Base-by-base conservation (phyloP, 2,329 filamentous ascomycete genomes). In the Cordyceps pruinosa region DNA sequence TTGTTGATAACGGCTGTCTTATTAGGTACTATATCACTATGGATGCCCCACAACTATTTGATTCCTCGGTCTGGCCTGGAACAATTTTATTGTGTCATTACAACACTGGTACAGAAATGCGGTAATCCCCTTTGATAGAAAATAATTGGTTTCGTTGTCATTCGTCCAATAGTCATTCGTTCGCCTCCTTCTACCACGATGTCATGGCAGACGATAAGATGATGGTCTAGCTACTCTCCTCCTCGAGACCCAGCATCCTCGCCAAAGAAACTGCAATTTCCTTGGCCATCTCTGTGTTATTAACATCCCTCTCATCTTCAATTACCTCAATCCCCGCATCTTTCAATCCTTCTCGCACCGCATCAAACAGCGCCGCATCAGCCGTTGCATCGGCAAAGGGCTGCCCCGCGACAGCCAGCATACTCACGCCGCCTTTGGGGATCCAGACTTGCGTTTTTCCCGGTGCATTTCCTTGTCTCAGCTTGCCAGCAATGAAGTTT, bases 381-480 rank as follows among this genome's bases (percentile, higher is more conserved):
- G 75, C 73, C 7, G 66, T 57, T 7, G 45, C 52, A 66, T 79
- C 64, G 62, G 79, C 73, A 61, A 87, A 89, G 0, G 77, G 73
- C 5, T 76, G 78, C 0, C 75, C 81, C 1, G 73, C 64, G 0
- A 73, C 76, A 8, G 82, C 75, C 47, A 89, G 75, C 71, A 82
- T 77, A 64, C 85, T 88, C 13, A 88, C 68, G 0, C 85, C 86
- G 1, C 77, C 79, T 10, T 67, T 72, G 0, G 86, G 86, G 8
- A 89, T 65, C 69, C 85, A 78, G 0, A 89, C 75, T 61, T 82
- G 72, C 1, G 82, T 73, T 54, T 72, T 66, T 0, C 71, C 66
- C 10, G 73, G 72, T n/a, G 17, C 71, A 62, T n/a, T 60, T 70
- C 0, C 74, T 70, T 0, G 64, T 63, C 37, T 73, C 37, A 88